Evolutionary conservation across 139 green algal genomes (phyloP), one percentile per base, ranked within the genome.

Genomic region (Pleodorina starrii): DNA sequence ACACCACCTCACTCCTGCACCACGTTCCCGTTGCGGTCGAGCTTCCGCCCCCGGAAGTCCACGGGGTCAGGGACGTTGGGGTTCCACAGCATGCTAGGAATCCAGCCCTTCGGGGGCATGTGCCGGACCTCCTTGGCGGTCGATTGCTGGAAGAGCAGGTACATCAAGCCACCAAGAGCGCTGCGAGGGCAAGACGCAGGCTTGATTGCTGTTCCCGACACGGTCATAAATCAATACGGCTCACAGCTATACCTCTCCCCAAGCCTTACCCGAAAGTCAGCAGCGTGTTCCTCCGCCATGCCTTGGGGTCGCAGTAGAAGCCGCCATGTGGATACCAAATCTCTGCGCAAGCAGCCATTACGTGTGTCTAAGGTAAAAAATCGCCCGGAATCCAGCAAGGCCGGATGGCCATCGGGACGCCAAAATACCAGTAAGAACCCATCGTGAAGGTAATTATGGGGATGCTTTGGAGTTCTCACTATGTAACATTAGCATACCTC

Each of bases 301-400:
- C 77, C 77, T 93, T 94, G 36, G 91, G 91, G 85, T 94, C 91
- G 29, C 85, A 86, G 80, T 91, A 94, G 51, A 92, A 92, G 71
- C 91, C 91, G 17, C 91, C 91, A 60, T 92, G 88, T 5, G 88
- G 91, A 83, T 94, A 94, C 91, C 91, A 92, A 51, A 91, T 90
- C 50, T 94, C 88, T 94, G 91, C 60, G 68, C 0, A 69, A 12
- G n/a, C 16, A 59, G 27, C 68, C 5, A 73, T 50, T 50, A 6
- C 54, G 17, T 17, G 17, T 27, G 17, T 17, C 14, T 27, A 14
- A 60, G 17, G 51, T 27, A 60, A 60, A 60, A 60, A 60, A 60
- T 60, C 14, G 14, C 14, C 14, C 14, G 14, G 17, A 60, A 60
- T 60, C 51, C 9, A n/a, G n/a, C n/a, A n/a, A n/a, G n/a, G n/a